Evolutionary conservation across 805 yeast species (phyloP), one percentile per base, ranked within the genome.

Genomic region (Candida ortonii): DNA sequence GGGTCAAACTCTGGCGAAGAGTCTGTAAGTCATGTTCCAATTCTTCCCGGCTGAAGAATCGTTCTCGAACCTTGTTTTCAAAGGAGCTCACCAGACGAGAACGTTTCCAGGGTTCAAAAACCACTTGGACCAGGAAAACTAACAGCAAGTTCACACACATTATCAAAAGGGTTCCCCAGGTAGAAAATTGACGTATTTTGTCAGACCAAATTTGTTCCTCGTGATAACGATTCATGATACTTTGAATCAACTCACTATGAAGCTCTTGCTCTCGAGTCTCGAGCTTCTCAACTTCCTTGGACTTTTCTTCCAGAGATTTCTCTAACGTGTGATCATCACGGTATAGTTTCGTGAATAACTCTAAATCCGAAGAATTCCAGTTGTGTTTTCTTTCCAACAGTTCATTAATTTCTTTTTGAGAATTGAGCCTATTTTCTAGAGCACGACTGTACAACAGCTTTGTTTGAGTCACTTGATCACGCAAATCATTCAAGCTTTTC

Each of bases 171-270:
- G 99, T 93, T 3, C 97, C 98, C 95, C 96, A 93, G 0, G 97
- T 89, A 5, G 96, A 85, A 5, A 95, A 87, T 46, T 89, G 74
- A 41, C 98, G 69, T 40, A 93, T 93, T 59, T 89, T 89, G 61
- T 93, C 98, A 2, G 96, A 86, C 97, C 98, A 93, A 6, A 93
- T 78, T 59, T 93, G 97, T 53, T 93, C 99, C 57, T 93, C 97
- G 44, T 90, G 96, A 52, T 93, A 93, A 47, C 97, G 67, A 2
- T 88, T 79, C 52, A 90, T 67, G 12, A 93, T 93, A 39, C 85
- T 80, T 37, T 79, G 79, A 12, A 87, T 80, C 29, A 88, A 62
- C 37, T 71, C 74, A 35, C 77, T 71, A 46, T 84, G 90, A 13
- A 80, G 59, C 7, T 78, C 78, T 36, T 88, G 96, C 25, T 81